Evolutionary conservation across 2,329 filamentous ascomycete species (phyloP).

Genomic region (Ophiostoma triangulosporum): DNA sequence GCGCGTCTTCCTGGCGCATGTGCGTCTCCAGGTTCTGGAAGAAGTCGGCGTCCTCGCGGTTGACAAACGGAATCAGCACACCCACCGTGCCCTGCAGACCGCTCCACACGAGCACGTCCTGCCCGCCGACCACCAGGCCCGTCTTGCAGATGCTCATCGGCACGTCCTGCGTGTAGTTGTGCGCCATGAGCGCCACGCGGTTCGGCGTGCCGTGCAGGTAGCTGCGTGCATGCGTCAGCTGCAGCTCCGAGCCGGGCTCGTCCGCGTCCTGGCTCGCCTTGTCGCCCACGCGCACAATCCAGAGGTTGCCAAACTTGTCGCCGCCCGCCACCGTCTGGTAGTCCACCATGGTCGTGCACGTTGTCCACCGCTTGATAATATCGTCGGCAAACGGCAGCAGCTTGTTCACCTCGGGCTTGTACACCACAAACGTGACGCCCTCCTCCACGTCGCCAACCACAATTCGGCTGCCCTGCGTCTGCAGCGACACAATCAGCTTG

Average conservation of each 20-base stretch:
- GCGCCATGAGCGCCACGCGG: constrained; percentile 69
- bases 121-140: constrained; percentile 76
- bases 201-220: constrained; percentile 86
- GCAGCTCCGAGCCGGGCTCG: constrained; percentile 78
- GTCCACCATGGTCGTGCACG: constrained; percentile 84
- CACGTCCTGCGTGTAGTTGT: constrained; percentile 86
- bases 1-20: constrained; percentile 72
- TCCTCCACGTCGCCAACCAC: constrained; percentile 88
- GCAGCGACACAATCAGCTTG: constrained; percentile 74
- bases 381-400: constrained; percentile 92
- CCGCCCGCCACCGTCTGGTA: constrained; percentile 92
- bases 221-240: constrained; percentile 77
- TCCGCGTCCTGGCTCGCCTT: constrained; percentile 84
- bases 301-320: constrained; percentile 96
- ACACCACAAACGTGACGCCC: constrained; percentile 81
- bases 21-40: constrained; percentile 90
- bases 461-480: constrained; percentile 83
- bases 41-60: constrained; percentile 90
- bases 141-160: constrained; percentile 84
- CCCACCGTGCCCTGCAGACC: constrained; percentile 91
- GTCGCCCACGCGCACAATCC: constrained; percentile 74
- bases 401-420: constrained; percentile 83
- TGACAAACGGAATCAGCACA: constrained; percentile 81
- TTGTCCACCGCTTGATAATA: constrained; percentile 78
- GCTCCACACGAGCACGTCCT: constrained; percentile 84